Conservation (phyloP, 305 asterid species). For the Fraxinus baroniana region DNA sequence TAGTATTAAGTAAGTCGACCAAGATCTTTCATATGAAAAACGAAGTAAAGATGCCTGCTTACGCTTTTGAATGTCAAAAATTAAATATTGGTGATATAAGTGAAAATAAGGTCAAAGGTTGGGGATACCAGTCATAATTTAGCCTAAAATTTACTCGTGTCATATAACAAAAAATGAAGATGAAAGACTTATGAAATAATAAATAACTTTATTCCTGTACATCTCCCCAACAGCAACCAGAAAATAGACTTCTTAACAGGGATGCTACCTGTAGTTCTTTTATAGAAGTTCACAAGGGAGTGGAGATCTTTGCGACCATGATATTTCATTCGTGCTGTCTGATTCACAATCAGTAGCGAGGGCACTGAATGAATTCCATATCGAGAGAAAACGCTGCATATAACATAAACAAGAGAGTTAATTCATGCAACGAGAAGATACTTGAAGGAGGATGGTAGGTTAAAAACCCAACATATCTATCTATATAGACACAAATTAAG, state of each 20-base stretch:
- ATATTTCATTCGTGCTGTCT: slow-evolving; percentile 40
- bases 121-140: background rate
- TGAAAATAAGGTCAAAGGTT: background rate
- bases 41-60: no score
- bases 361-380: slow-evolving; percentile 78
- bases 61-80: background rate
- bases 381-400: slow-evolving; percentile 60
- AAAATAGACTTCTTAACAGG: background rate
- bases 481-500: background rate
- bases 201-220: background rate
- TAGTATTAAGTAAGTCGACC: no score
- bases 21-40: no score
- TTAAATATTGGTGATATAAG: background rate
- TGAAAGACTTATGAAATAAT: background rate
- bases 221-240: background rate
- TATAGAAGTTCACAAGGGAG: slow-evolving; percentile 53
- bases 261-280: slow-evolving; percentile 53
- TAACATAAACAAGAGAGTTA: slow-evolving; percentile 1
- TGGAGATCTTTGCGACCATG: slow-evolving; percentile 55
- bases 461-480: background rate
- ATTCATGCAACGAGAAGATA: slow-evolving; percentile 1
- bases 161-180: background rate
- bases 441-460: background rate
- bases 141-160: background rate
- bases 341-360: slow-evolving; percentile 50